phyloP scores from a whole-genome alignment of 1,139 yeast genomes.

The Taphrina betulina region DNA sequence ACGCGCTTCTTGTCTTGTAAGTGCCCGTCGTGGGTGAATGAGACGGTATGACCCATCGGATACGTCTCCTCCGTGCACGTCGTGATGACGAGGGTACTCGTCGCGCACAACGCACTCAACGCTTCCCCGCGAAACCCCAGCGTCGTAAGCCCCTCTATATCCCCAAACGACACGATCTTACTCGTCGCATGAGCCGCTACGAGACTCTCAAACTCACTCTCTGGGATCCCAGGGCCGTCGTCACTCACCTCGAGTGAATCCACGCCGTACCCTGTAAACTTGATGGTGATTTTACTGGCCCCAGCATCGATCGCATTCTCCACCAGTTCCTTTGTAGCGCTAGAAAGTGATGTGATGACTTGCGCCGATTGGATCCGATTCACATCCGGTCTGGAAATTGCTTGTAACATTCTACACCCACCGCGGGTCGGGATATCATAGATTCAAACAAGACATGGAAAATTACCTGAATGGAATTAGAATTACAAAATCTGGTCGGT shows the following conservation, averaged over 20 bases:
- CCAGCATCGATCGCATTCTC: slow-evolving; percentile 67
- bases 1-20: neutral
- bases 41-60: slow-evolving; percentile 60
- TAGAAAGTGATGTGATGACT: slow-evolving; percentile 73
- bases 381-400: slow-evolving; percentile 54
- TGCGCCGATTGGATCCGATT: slow-evolving; percentile 88
- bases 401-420: no score
- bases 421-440: no score
- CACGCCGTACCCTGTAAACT: slow-evolving; percentile 69
- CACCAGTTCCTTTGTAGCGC: slow-evolving; percentile 78
- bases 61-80: slow-evolving; percentile 56
- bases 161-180: slow-evolving; percentile 61
- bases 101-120: slow-evolving; percentile 65
- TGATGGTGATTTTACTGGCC: slow-evolving; percentile 63
- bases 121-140: slow-evolving; percentile 89
- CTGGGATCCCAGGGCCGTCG: slow-evolving; percentile 71
- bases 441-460: no score
- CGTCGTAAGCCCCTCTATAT: slow-evolving; percentile 55
- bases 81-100: slow-evolving; percentile 53
- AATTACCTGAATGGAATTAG: no score
- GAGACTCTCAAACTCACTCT: slow-evolving; percentile 58
- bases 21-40: slow-evolving; percentile 56
- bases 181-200: slow-evolving; percentile 77
- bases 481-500: no score
- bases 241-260: slow-evolving; percentile 71